phyloP scores from a whole-genome alignment of 208 protist species.

The Wallacemonas rigidus region DNA sequence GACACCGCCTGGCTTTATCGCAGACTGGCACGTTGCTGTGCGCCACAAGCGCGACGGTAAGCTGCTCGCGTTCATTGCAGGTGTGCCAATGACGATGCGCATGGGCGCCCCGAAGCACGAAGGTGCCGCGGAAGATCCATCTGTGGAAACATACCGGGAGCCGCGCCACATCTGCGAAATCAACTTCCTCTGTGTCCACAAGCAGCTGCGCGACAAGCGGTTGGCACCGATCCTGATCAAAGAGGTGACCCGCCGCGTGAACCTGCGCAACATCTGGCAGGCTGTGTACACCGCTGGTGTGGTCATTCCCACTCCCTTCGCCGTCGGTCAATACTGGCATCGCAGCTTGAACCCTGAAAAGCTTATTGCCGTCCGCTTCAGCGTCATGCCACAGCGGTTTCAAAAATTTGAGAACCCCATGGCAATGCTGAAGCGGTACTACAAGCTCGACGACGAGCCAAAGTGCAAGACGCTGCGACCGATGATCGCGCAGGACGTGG shows the following conservation, averaged over 20 bases:
- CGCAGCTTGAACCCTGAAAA: constrained; percentile 98
- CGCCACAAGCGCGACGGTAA: constrained; percentile 86
- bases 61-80: constrained; percentile 98
- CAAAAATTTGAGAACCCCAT: constrained; percentile 85
- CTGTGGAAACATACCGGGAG: constrained; percentile 29
- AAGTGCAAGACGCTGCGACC: constrained; percentile 63
- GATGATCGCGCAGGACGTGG: constrained; percentile 84
- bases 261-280: constrained; percentile 94
- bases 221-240: constrained; percentile 99
- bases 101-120: constrained; percentile 62
- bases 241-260: constrained; percentile 98
- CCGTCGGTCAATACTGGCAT: constrained; percentile 95
- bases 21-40: constrained; percentile 98
- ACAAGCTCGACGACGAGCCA: constrained; percentile 59
- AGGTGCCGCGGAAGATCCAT: constrained; percentile 15
- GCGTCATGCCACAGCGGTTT: constrained; percentile 50
- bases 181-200: constrained; percentile 99
- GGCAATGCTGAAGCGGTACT: constrained; percentile 76
- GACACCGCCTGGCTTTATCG: constrained; percentile 93
- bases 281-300: constrained; percentile 98
- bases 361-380: constrained; percentile 92
- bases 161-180: constrained; percentile 96
- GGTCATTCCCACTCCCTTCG: constrained; percentile 96
- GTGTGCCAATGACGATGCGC: constrained; percentile 91
- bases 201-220: constrained; percentile 96